Percentiles rank a stretch among this genome's conserved stretches.
Conservation (phyloP, 495 filamentous ascomycete species). For the Rostrohypoxylon terebratum region DNA sequence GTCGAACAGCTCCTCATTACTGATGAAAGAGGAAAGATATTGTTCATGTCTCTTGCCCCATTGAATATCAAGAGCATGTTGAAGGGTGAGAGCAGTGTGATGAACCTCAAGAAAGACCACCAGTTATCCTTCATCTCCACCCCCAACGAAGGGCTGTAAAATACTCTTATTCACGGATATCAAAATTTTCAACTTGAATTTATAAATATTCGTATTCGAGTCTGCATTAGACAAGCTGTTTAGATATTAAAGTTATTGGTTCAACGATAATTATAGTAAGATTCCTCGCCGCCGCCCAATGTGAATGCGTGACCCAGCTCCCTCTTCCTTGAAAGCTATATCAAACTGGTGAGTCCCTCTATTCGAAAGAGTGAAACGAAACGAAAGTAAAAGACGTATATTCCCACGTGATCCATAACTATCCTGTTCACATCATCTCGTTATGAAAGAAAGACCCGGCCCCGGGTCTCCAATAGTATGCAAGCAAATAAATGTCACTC, state of each 20-base stretch:
- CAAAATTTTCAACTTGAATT: too few relatives aligned
- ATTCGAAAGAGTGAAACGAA: neutral
- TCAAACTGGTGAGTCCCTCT: slow-evolving; percentile 6
- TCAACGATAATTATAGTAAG: neutral
- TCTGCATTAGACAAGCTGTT: neutral
- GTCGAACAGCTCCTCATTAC: slow-evolving; percentile 19
- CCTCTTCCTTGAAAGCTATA: neutral
- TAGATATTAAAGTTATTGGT: slow-evolving; percentile 5
- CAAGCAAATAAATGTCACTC: neutral
- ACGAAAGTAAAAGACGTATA: slow-evolving; percentile 11
- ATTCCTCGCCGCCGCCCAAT: neutral
- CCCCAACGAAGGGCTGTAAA: neutral
- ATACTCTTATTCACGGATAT: too few relatives aligned
- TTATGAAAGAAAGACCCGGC: slow-evolving; percentile 9
- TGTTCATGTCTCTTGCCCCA: neutral
- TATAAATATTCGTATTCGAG: too few relatives aligned
- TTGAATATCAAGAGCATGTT: slow-evolving; percentile 2
- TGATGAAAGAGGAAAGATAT: slow-evolving; percentile 2
- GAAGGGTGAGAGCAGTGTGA: neutral
- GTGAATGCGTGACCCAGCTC: slow-evolving; percentile 11
- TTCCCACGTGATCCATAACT: neutral
- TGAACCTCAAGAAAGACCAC: neutral
- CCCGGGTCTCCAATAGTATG: neutral
- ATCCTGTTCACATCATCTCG: neutral
- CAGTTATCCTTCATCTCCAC: neutral